phyloP scores from a whole-genome alignment of 495 filamentous ascomycete species.

The Aspergillus mulundensis region DNA sequence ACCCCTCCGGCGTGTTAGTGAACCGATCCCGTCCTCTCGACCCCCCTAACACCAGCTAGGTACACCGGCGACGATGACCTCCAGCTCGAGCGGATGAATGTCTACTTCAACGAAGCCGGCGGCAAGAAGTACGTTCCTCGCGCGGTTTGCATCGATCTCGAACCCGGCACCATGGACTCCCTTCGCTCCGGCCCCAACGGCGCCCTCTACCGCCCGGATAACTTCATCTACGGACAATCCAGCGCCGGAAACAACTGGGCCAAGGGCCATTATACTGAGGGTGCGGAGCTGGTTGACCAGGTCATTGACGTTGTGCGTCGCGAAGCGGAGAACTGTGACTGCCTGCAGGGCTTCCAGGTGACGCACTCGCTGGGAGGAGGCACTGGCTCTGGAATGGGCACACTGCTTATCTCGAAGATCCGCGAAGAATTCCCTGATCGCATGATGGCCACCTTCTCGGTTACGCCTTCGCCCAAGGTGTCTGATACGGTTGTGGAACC shows the following conservation, averaged over 20 bases:
- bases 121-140: conserved; percentile 98
- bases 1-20: conserved; percentile 86
- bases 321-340: conserved; percentile 98
- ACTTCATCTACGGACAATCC: conserved; percentile 99
- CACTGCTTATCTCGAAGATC: conserved; percentile 98
- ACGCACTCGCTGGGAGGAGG: conserved; percentile 99
- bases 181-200: conserved; percentile 98
- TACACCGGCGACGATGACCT: conserved; percentile 98
- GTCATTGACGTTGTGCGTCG: conserved; percentile 98
- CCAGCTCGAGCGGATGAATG: conserved; percentile 99
- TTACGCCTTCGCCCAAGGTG: conserved; percentile 98
- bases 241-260: conserved; percentile 99
- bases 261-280: conserved; percentile 99
- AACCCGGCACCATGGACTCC: conserved; percentile 97
- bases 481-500: conserved; percentile 99
- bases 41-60: conserved; percentile 45
- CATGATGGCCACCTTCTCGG: conserved; percentile 99
- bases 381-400: conserved; percentile 99
- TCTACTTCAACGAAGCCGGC: conserved; percentile 99
- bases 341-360: conserved; percentile 99
- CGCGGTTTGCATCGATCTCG: conserved; percentile 97
- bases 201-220: conserved; percentile 98
- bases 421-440: conserved; percentile 99
- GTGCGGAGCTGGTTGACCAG: conserved; percentile 96
- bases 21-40: neutral